These are phyloP conservation scores for Solanum chilense DNA, from an alignment of 257 asterid genomes.

Conservation along the genomic window DNA sequence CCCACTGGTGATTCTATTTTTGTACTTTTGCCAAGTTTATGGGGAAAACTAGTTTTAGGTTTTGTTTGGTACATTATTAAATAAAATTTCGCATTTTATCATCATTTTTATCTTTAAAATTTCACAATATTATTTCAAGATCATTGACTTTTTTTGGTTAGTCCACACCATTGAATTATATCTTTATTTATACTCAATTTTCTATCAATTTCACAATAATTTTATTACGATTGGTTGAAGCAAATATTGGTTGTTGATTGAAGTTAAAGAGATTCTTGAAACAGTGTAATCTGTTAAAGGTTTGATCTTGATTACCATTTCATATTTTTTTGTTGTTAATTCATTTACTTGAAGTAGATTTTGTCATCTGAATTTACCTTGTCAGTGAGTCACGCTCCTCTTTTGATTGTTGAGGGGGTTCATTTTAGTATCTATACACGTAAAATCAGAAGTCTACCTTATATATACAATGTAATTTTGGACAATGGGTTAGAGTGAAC, in stretches of 20 bases:
- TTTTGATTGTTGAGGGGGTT: too few species aligned
- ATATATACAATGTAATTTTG: too few species aligned
- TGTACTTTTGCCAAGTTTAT: not conserved
- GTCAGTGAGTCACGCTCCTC: not conserved
- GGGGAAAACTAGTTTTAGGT: not conserved
- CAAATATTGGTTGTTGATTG: not conserved
- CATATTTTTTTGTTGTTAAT: not conserved
- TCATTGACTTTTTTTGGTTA: not conserved
- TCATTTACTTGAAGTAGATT: not conserved
- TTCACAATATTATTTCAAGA: too few species aligned
- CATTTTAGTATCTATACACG: too few species aligned
- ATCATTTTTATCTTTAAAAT: too few species aligned
- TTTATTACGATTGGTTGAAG: not conserved
- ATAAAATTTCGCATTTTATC: too few species aligned
- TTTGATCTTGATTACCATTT: not conserved
- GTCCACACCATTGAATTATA: not conserved
- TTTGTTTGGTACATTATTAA: too few species aligned
- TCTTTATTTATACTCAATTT: not conserved
- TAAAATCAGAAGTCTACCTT: too few species aligned
- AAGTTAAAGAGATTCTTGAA: conserved; percentile 1
- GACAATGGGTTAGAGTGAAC: too few species aligned
- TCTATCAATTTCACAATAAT: not conserved
- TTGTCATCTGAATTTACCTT: not conserved
- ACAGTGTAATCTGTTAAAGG: not conserved
- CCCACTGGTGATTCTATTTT: not conserved